Percentiles rank a stretch among this genome's conserved stretches.
Conservation (phyloP, 2,329 filamentous ascomycete genomes). For the Calonectria hongkongensis region DNA sequence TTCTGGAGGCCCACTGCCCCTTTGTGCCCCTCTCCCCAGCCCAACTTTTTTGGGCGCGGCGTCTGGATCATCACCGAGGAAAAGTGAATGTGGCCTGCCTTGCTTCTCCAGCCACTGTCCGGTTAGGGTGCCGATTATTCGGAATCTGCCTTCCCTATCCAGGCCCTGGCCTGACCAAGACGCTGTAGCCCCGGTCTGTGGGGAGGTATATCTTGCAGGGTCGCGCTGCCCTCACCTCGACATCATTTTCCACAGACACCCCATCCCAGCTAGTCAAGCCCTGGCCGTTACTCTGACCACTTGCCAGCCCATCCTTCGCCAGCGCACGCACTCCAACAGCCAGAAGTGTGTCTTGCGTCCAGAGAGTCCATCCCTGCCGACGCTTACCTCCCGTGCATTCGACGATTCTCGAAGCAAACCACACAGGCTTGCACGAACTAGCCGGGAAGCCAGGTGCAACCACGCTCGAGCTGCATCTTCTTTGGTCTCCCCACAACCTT, state of each 20-base stretch:
- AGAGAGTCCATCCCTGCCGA: constrained; percentile 47
- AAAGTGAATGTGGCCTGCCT: constrained; percentile 31
- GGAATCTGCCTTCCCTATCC: constrained; percentile 45
- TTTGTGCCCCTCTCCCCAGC: constrained; percentile 15
- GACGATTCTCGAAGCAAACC: constrained; percentile 44
- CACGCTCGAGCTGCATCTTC: constrained; percentile 42
- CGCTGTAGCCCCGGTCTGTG: constrained; percentile 38
- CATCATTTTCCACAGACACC: constrained; percentile 48
- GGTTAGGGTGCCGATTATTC: constrained; percentile 45
- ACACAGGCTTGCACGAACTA: constrained; percentile 44
- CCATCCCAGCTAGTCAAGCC: constrained; percentile 52
- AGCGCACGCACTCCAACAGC: constrained; percentile 44
- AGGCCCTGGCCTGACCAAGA: constrained; percentile 48
- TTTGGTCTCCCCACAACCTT: constrained; percentile 41
- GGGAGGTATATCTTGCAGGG: constrained; percentile 54
- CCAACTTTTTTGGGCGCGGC: constrained; percentile 28
- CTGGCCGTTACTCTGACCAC: constrained; percentile 50
- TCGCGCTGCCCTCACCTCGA: constrained; percentile 50
- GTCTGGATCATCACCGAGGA: constrained; percentile 35
- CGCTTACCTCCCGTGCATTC: constrained; percentile 39
- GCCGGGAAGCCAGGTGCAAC: constrained; percentile 46
- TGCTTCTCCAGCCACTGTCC: constrained; percentile 39
- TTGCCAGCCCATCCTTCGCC: constrained; percentile 44
- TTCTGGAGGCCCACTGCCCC: constrained; percentile 34
- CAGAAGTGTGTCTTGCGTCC: constrained; percentile 48